Evolutionary conservation across 1,139 yeast genomes (phyloP).

Genomic region (Petasospora rhodanensis): DNA sequence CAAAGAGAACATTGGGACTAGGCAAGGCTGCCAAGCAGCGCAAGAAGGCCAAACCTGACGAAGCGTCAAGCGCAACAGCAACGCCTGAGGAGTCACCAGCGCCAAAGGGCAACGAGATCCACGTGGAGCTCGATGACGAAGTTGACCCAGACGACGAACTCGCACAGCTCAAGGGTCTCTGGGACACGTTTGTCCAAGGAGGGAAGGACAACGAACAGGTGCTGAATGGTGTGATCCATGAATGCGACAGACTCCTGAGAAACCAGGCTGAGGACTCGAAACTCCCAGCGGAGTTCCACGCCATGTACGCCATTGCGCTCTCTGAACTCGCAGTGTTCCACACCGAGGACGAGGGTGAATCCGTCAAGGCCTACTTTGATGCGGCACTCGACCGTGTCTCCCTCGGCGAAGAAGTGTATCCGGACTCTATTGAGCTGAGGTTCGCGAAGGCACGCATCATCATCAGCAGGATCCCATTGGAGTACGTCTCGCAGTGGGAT

Average conservation of each 20-base stretch:
- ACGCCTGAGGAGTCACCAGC: conserved; percentile 20
- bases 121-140: conserved; percentile 67
- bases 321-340: conserved; percentile 62
- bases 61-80: conserved; percentile 4
- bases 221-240: conserved; percentile 84
- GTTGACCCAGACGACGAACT: conserved; percentile 76
- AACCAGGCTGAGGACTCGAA: conserved; percentile 28
- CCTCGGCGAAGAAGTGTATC: conserved; percentile 49
- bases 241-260: conserved; percentile 78
- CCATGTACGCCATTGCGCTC: conserved; percentile 69
- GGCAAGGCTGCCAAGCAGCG: conserved; percentile 29
- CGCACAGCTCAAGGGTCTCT: conserved; percentile 67
- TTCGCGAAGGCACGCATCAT: conserved; percentile 55
- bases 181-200: conserved; percentile 52
- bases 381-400: conserved; percentile 71
- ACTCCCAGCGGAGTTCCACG: conserved; percentile 61
- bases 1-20: conserved; percentile 73
- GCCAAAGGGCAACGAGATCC: conserved; percentile 38
- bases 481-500: conserved; percentile 47
- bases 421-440: conserved; percentile 41
- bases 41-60: conserved; percentile 24
- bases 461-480: conserved; percentile 54
- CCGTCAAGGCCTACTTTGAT: conserved; percentile 50
- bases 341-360: conserved; percentile 29
- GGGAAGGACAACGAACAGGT: conserved; percentile 59